Conservation (phyloP, 78 protist genomes). For the Pelomyxa schiedti region DNA sequence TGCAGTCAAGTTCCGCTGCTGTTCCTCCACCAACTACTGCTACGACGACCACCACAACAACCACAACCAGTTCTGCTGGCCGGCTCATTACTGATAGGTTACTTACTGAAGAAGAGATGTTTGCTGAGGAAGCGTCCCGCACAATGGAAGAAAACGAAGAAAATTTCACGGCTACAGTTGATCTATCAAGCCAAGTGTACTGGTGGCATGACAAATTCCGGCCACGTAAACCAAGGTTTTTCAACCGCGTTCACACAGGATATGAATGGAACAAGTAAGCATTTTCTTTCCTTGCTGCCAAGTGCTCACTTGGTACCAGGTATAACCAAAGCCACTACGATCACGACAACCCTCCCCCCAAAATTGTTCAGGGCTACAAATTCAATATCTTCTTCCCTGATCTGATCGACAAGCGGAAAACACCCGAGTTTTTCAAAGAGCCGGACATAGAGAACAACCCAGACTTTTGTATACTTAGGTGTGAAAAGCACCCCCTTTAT, state of each 20-base stretch:
- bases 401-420: conserved; percentile 63
- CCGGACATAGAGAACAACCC: conserved; percentile 18
- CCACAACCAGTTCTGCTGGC: background rate
- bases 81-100: background rate
- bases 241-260: conserved; percentile 89
- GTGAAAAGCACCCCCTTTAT: too few relatives aligned
- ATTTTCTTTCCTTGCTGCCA: too few relatives aligned
- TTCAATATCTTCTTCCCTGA: conserved; percentile 96
- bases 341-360: conserved; percentile 97
- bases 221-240: conserved; percentile 90
- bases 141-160: conserved; percentile 24
- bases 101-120: conserved; percentile 1
- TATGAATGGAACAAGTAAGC: conserved; percentile 89
- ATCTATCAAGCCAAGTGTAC: conserved; percentile 27
- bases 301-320: too few relatives aligned
- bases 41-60: background rate
- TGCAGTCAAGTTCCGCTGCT: too few relatives aligned
- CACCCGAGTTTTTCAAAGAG: conserved; percentile 57
- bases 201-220: conserved; percentile 80
- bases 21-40: background rate
- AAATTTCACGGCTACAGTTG: background rate
- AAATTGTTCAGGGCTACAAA: conserved; percentile 94
- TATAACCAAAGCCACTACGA: conserved; percentile 94
- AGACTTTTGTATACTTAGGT: conserved; percentile 51
- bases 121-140: background rate